A percentile compares a stretch with the other conserved stretches of the same genome.
Evolutionary conservation across 1,284 basidiomycete species (phyloP).

Genomic region (Spongispora temasekensis): DNA sequence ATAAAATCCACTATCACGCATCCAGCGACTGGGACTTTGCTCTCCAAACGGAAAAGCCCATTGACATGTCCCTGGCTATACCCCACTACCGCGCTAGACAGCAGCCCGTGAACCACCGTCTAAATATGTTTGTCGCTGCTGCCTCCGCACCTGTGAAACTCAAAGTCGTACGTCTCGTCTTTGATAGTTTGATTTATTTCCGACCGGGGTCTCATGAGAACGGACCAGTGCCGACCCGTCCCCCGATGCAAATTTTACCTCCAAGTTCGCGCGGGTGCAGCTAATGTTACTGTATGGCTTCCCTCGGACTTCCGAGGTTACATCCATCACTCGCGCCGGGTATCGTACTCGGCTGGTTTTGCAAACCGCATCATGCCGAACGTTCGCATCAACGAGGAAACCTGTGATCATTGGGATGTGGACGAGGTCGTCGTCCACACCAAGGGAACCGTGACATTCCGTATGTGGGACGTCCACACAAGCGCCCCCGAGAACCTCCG

Average conservation of each 20-base stretch:
- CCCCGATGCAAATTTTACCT: slow-evolving; percentile 64
- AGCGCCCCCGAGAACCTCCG: slow-evolving; percentile 59
- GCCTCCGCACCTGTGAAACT: slow-evolving; percentile 57
- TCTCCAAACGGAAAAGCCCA: slow-evolving; percentile 50
- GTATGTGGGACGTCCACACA: slow-evolving; percentile 76
- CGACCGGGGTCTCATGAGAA: slow-evolving; percentile 2
- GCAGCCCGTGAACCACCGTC: slow-evolving; percentile 67
- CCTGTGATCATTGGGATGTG: slow-evolving; percentile 40
- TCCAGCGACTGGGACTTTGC: slow-evolving; percentile 64
- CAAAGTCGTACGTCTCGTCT: slow-evolving; percentile 59
- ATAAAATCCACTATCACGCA: slow-evolving; percentile 57
- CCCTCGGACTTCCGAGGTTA: slow-evolving; percentile 75
- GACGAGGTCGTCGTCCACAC: slow-evolving; percentile 67
- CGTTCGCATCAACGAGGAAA: slow-evolving; percentile 54
- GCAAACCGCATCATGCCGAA: slow-evolving; percentile 66
- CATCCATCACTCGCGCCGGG: slow-evolving; percentile 56
- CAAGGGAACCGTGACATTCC: slow-evolving; percentile 59
- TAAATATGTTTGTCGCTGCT: slow-evolving; percentile 64
- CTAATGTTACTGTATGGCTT: slow-evolving; percentile 70
- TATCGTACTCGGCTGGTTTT: slow-evolving; percentile 69
- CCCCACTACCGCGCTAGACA: slow-evolving; percentile 74
- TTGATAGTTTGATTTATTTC: background rate
- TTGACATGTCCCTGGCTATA: slow-evolving; percentile 66
- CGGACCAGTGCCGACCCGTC: slow-evolving; percentile 60
- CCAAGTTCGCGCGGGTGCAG: slow-evolving; percentile 57